A percentile compares a stretch with the other conserved stretches of the same genome.
phyloP scores from a whole-genome alignment of 306 rosid species.

The Castanospermum australe region DNA sequence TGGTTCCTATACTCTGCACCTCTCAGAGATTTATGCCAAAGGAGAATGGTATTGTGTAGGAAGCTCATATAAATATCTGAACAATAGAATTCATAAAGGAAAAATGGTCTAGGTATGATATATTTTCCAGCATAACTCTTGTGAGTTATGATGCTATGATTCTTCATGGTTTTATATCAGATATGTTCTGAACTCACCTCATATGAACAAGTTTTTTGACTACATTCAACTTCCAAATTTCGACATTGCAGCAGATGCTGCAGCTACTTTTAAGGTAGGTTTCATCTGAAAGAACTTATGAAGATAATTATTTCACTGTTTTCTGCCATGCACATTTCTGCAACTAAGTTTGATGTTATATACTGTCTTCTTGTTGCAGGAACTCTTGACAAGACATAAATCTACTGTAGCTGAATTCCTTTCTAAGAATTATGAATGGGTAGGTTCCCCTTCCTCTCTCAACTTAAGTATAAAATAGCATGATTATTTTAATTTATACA shows the following conservation, averaged over 20 bases:
- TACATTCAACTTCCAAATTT: slow-evolving; percentile 95
- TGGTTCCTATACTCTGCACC: slow-evolving; percentile 24
- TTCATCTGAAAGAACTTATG: slow-evolving; percentile 16
- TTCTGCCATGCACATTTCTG: slow-evolving; percentile 3
- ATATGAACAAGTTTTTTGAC: slow-evolving; percentile 88
- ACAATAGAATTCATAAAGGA: background rate
- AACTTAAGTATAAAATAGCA: slow-evolving; percentile 2
- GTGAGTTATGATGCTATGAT: slow-evolving; percentile 14
- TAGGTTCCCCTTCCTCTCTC: slow-evolving; percentile 28
- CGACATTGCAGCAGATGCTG: slow-evolving; percentile 99
- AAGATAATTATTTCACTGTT: background rate
- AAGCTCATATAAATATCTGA: slow-evolving; percentile 7
- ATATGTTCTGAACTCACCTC: slow-evolving; percentile 89
- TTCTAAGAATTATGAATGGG: slow-evolving; percentile 96
- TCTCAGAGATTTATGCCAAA: slow-evolving; percentile 21
- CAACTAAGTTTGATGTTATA: background rate
- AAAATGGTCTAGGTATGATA: background rate
- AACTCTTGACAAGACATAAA: slow-evolving; percentile 96
- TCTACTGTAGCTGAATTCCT: slow-evolving; percentile 96
- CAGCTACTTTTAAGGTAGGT: slow-evolving; percentile 91
- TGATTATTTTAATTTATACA: background rate
- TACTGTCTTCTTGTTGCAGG: slow-evolving; percentile 53
- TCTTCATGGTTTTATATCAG: slow-evolving; percentile 50
- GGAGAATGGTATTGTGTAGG: slow-evolving; percentile 15
- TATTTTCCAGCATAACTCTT: background rate